phyloP scores from a whole-genome alignment of 208 protist species.

The Acanthamoeba castellanii region DNA sequence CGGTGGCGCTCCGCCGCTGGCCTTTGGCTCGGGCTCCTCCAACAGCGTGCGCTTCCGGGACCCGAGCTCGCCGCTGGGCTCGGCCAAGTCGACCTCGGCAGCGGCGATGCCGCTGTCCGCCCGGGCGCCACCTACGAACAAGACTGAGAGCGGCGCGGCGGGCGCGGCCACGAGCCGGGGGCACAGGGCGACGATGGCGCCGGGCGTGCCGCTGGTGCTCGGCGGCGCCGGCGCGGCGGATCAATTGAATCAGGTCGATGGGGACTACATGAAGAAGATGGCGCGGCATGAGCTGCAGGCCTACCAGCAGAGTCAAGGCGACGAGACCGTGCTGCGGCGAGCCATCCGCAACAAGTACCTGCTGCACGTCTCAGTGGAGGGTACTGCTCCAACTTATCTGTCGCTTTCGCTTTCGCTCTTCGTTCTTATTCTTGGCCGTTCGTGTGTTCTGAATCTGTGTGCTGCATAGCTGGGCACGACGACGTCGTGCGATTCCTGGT shows the following conservation, averaged over 20 bases:
- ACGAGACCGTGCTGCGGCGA: constrained; percentile 31
- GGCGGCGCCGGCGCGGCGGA: background rate
- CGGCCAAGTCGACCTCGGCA: background rate
- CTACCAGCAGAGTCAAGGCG: constrained; percentile 53
- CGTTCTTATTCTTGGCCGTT: background rate
- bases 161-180: background rate
- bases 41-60: constrained; percentile 33
- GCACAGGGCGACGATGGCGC: background rate
- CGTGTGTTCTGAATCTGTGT: background rate
- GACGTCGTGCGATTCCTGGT: constrained; percentile 37
- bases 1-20: background rate
- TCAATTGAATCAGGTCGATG: background rate
- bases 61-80: background rate
- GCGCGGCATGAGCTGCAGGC: constrained; percentile 17
- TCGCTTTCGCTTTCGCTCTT: background rate
- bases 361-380: constrained; percentile 22
- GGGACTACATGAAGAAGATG: constrained; percentile 65
- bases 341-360: constrained; percentile 63
- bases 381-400: background rate
- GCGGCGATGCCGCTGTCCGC: background rate
- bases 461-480: background rate
- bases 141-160: background rate
- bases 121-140: background rate
- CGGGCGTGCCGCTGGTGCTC: background rate
- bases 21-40: background rate